Base-by-base conservation (phyloP, 1,284 basidiomycete species). In the Omphalotus olearius region DNA sequence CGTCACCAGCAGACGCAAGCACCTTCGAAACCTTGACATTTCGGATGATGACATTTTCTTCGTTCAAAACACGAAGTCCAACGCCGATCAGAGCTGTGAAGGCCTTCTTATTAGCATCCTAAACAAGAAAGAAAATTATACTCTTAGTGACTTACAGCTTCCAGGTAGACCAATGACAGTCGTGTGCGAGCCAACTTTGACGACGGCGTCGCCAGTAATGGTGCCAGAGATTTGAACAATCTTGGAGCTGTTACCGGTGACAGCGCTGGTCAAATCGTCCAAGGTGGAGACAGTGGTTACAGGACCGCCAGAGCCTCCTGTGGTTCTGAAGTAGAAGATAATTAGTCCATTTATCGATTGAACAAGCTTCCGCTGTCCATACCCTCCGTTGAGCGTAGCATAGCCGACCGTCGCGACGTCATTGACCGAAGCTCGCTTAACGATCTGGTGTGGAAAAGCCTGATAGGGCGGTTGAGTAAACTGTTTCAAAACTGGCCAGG, bases 21-120 rank as follows among this genome's bases (percentile, higher is more conserved):
- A 78, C 75, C 60, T 76, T 76, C 38, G 72, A 72, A 51, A 78
- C 70, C 60, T 74, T 75, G 58, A 78, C 59, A 58, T 77, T 77
- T 26, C 75, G 69, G 55, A 76, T 69, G 59, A 78, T 78, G 47
- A 78, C 74, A 52, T 78, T 76, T 37, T 54, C 59, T 44, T 66
- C 67, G 30, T 69, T 59, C 45, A 73, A 55, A 45, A 76, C 69
- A 51, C 75, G 71, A 39, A 75, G 65, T 1, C 73, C 73, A 53
- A 69, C 64, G 38, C 72, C 73, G 41, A 60, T 59, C 43, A 74
- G 70, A 6, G 69, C 49, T 51, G n/a, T n/a, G n/a, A n/a, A n/a
- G n/a, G n/a, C n/a, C n/a, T n/a, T n/a, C n/a, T n/a, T n/a, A n/a
- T n/a, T n/a, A n/a, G n/a, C n/a, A n/a, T n/a, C n/a, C n/a, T n/a